These are phyloP conservation scores for Paraphoma chrysanthemicola DNA, from an alignment of 2,329 filamentous ascomycete species.

Conservation along the genomic window DNA sequence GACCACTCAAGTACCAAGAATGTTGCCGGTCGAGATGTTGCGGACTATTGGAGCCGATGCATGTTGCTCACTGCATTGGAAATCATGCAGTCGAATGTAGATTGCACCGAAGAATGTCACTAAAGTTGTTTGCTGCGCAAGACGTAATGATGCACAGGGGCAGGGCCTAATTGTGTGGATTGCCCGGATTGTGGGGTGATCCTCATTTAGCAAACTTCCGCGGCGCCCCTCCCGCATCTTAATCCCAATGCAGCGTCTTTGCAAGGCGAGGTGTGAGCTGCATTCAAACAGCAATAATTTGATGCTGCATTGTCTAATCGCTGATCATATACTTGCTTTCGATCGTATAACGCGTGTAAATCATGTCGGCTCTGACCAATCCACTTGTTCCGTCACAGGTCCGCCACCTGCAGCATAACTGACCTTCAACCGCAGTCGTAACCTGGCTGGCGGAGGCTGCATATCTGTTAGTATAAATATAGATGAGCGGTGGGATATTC, in stretches of 20 bases:
- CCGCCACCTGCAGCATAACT: conserved; percentile 75
- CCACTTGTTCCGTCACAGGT: conserved; percentile 87
- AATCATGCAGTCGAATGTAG: too few species aligned
- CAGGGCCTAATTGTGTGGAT: background rate
- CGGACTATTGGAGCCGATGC: background rate
- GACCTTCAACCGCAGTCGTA: conserved; percentile 86
- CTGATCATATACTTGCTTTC: background rate
- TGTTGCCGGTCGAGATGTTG: background rate
- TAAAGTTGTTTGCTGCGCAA: background rate
- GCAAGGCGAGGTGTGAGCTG: background rate
- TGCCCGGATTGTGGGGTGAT: conserved; percentile 4
- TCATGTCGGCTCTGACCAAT: conserved; percentile 82
- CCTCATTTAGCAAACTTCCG: conserved; percentile 6
- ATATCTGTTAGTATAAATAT: conserved; percentile 26
- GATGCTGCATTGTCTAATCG: conserved; percentile 3
- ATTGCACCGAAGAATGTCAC: too few species aligned
- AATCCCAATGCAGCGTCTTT: conserved; percentile 5
- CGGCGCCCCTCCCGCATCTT: conserved; percentile 19
- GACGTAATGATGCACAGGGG: background rate
- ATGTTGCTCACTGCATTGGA: background rate
- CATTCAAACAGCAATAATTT: background rate
- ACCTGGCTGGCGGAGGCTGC: conserved; percentile 71
- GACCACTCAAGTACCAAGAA: background rate
- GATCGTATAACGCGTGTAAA: background rate
- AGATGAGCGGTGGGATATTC: background rate